A percentile compares a stretch with the other conserved stretches of the same genome.
Conservation (phyloP, 208 protist species). For the Eutreptiella sp. region DNA sequence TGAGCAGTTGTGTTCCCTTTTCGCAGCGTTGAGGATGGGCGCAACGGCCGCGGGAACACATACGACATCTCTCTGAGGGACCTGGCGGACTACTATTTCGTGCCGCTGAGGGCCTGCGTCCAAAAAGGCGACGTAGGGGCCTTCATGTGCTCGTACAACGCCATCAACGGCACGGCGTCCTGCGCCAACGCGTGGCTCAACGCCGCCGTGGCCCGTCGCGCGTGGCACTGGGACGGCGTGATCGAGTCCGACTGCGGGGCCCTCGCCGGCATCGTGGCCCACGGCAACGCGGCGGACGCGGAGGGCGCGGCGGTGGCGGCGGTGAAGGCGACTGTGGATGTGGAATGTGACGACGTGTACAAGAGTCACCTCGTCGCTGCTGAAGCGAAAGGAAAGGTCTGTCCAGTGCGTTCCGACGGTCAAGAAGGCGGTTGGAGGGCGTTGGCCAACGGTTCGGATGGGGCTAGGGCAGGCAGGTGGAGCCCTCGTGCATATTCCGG, state of each 20-base stretch:
- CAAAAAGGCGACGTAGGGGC: not conserved
- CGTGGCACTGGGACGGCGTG: constrained; percentile 33
- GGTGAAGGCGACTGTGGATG: not conserved
- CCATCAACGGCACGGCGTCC: constrained; percentile 23
- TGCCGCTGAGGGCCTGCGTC: constrained; percentile 9
- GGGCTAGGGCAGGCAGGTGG: too few species aligned
- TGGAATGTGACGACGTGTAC: not conserved
- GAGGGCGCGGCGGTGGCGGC: too few species aligned
- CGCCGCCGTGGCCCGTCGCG: constrained; percentile 1
- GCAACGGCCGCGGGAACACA: too few species aligned
- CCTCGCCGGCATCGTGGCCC: not conserved
- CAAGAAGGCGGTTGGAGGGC: too few species aligned
- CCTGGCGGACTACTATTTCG: constrained; percentile 32
- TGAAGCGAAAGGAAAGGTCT: not conserved
- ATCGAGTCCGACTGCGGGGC: constrained; percentile 31
- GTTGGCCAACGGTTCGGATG: too few species aligned
- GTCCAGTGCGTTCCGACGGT: too few species aligned
- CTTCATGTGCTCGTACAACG: constrained; percentile 36
- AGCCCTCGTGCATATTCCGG: too few species aligned
- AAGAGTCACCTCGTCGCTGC: not conserved
- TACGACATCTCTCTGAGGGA: constrained; percentile 34
- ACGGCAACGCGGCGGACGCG: constrained; percentile 21
- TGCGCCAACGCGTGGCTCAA: constrained; percentile 14
- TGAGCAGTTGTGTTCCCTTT: too few species aligned
- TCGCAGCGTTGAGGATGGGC: too few species aligned